Evolutionary conservation across 495 filamentous ascomycete genomes (phyloP).

Genomic region (Penicillium turbatum): DNA sequence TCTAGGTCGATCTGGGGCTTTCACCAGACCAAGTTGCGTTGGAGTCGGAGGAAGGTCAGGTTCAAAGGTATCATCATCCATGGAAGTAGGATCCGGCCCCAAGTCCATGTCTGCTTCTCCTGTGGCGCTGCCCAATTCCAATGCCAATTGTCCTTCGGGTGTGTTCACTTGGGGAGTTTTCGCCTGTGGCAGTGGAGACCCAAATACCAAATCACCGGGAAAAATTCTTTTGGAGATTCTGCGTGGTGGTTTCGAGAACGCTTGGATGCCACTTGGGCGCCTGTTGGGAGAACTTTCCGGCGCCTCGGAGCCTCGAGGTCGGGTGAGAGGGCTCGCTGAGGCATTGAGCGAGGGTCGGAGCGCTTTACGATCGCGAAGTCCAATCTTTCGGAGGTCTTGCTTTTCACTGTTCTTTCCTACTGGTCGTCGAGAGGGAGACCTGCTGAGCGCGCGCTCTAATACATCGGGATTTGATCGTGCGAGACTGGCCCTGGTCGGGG

Average conservation of each 20-base stretch:
- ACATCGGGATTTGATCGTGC: conserved; percentile 60
- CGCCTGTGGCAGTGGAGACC: conserved; percentile 36
- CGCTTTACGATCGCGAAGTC: conserved; percentile 35
- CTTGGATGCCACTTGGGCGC: conserved; percentile 33
- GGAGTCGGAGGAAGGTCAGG: conserved; percentile 70
- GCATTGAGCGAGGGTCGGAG: conserved; percentile 36
- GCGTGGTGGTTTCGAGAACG: conserved; percentile 41
- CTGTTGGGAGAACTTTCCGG: conserved; percentile 29
- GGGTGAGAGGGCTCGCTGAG: conserved; percentile 34
- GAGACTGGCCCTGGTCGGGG: conserved; percentile 61
- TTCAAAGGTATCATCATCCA: conserved; percentile 47
- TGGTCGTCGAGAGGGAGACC: conserved; percentile 26
- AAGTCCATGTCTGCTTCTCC: conserved; percentile 17
- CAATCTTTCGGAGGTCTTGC: conserved; percentile 25
- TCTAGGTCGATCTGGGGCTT: conserved; percentile 33
- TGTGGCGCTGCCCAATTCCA: conserved; percentile 37
- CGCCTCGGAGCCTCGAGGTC: conserved; percentile 29
- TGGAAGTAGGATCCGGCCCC: conserved; percentile 26
- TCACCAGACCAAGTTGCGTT: conserved; percentile 53
- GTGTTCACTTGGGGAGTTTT: conserved; percentile 23
- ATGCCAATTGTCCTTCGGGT: conserved; percentile 39
- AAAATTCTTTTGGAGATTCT: conserved; percentile 39
- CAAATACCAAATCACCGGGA: conserved; percentile 41
- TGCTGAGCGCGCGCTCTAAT: conserved; percentile 44
- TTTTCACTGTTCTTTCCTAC: conserved; percentile 15